Evolutionary conservation across 2,329 filamentous ascomycete genomes (phyloP).

Genomic region (Thelonectria blattea): DNA sequence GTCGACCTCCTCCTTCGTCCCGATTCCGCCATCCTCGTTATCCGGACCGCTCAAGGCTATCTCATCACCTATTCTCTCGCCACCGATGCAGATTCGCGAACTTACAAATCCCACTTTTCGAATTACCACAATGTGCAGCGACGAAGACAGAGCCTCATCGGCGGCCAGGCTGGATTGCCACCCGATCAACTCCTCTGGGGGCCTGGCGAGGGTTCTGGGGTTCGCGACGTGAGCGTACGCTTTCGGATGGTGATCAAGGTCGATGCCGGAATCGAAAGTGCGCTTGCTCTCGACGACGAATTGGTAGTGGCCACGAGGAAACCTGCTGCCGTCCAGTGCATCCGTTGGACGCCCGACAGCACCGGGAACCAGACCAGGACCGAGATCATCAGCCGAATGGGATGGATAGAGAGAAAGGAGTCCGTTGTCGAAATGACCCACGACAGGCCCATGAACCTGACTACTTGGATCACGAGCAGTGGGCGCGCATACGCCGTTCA

Average conservation of each 20-base stretch:
- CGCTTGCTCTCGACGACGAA: constrained; percentile 89
- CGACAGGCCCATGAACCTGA: constrained; percentile 94
- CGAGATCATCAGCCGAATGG: constrained; percentile 85
- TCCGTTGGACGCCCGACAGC: constrained; percentile 88
- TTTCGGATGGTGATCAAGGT: constrained; percentile 99
- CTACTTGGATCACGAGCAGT: constrained; percentile 89
- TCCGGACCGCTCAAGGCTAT: constrained; percentile 85
- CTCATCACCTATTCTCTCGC: constrained; percentile 94
- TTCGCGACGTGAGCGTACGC: constrained; percentile 85
- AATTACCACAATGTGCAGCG: constrained; percentile 69
- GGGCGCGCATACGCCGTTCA: constrained; percentile 92
- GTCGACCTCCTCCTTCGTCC: constrained; percentile 84
- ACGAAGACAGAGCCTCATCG: constrained; percentile 66
- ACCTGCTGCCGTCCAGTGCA: constrained; percentile 94
- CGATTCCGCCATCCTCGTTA: constrained; percentile 89
- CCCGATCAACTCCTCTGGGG: constrained; percentile 73
- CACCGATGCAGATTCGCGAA: constrained; percentile 78
- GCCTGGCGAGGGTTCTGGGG: constrained; percentile 80
- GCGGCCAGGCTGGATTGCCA: constrained; percentile 58
- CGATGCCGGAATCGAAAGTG: constrained; percentile 89
- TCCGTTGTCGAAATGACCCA: constrained; percentile 85
- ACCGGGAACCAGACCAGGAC: constrained; percentile 86
- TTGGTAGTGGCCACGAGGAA: constrained; percentile 89
- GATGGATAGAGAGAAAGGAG: constrained; percentile 80
- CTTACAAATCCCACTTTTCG: constrained; percentile 84